phyloP scores from a whole-genome alignment of 495 filamentous ascomycete genomes.

The Podospora tetraspora region DNA sequence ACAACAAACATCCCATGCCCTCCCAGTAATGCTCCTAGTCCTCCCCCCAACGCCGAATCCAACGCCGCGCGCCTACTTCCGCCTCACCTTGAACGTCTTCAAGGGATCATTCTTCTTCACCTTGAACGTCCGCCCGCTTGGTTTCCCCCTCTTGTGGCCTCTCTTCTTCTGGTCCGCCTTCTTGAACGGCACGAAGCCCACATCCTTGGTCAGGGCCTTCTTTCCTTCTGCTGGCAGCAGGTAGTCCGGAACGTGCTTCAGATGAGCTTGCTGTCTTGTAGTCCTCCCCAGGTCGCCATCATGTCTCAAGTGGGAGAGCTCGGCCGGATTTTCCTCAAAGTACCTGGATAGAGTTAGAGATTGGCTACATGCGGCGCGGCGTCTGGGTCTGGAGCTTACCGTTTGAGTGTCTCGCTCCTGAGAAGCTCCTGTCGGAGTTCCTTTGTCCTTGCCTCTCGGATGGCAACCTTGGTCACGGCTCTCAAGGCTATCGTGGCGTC shows the following conservation, averaged over 20 bases:
- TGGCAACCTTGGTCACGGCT: conserved; percentile 71
- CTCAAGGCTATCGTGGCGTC: conserved; percentile 41
- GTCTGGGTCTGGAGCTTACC: conserved; percentile 30
- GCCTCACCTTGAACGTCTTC: conserved; percentile 73
- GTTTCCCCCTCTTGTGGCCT: conserved; percentile 66
- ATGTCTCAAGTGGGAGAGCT: conserved; percentile 80
- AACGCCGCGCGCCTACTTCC: conserved; percentile 22
- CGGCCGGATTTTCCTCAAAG: conserved; percentile 94
- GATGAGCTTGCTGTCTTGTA: conserved; percentile 74
- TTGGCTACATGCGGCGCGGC: neutral
- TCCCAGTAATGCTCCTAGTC: neutral
- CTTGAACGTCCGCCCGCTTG: conserved; percentile 52
- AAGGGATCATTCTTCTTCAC: conserved; percentile 69
- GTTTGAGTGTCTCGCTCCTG: conserved; percentile 85
- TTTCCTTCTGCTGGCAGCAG: conserved; percentile 76
- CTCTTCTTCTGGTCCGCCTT: conserved; percentile 61
- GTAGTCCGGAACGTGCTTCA: conserved; percentile 95
- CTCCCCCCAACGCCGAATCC: neutral
- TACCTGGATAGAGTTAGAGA: conserved; percentile 39
- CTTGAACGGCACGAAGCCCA: conserved; percentile 70
- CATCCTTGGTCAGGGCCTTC: conserved; percentile 56
- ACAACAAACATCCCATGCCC: neutral
- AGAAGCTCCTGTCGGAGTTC: conserved; percentile 86
- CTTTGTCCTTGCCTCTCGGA: conserved; percentile 81
- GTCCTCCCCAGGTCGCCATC: conserved; percentile 74